Percentiles rank a stretch among this genome's conserved stretches.
Conservation (phyloP, 2,329 filamentous ascomycete species). For the Fusarium ambrosium region DNA sequence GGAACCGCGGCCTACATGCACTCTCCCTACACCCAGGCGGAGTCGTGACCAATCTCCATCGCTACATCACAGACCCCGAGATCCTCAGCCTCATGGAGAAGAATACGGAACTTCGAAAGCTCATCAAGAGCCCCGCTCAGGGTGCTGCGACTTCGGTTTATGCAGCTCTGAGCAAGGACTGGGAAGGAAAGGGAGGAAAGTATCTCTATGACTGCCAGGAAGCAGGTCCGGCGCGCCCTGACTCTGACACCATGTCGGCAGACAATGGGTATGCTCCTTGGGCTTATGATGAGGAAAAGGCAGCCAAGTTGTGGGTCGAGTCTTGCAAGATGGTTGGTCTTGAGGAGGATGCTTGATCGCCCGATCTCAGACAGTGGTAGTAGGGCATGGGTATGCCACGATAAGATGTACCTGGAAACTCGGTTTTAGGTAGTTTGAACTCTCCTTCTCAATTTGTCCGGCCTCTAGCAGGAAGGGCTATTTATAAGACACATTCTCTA, state of each 20-base stretch:
- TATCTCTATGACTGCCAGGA: constrained; percentile 13
- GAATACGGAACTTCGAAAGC: not conserved
- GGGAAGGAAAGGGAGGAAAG: constrained; percentile 18
- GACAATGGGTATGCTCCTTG: constrained; percentile 9
- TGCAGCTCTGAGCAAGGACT: not conserved
- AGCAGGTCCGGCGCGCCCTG: not conserved
- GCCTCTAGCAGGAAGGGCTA: not conserved
- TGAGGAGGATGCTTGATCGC: not conserved
- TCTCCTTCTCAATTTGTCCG: not conserved
- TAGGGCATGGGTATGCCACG: not conserved
- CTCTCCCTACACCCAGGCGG: constrained; percentile 32
- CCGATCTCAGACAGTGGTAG: no score
- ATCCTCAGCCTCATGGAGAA: not conserved
- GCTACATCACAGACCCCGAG: not conserved
- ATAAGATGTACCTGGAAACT: not conserved
- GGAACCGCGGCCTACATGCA: constrained; percentile 13
- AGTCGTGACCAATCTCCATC: constrained; percentile 7
- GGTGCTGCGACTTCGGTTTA: constrained; percentile 20
- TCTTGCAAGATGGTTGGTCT: not conserved
- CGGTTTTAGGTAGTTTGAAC: not conserved
- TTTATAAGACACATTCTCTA: not conserved
- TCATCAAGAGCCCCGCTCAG: not conserved
- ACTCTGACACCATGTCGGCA: not conserved
- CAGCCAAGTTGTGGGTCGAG: not conserved
- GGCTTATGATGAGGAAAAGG: constrained; percentile 8